Base-by-base conservation (phyloP, 805 yeast genomes). In the Saturnispora saitoi region DNA sequence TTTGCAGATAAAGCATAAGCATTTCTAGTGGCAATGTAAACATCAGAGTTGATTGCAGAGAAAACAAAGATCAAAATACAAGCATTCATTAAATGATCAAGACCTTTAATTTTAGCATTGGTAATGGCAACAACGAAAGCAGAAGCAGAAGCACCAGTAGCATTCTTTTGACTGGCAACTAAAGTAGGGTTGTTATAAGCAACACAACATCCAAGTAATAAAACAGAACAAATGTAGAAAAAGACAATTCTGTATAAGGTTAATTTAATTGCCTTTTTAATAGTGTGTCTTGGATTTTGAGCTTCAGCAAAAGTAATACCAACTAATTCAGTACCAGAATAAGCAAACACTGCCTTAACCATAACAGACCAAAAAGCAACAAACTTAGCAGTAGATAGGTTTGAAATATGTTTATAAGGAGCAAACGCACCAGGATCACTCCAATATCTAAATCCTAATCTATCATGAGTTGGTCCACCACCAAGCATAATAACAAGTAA, bases 121-220 rank as follows among this genome's bases (percentile, higher is more conserved):
- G 75, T 75, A 58, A 86, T 81, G 43, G 95, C 95, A 59, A 86
- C 81, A 47, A 86, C 90, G 58, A 86, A 86, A 36, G 95, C 95
- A 14, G 93, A 83, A 19, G 91, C 89, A 37, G 83, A 74, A 2
- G 90, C 88, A 38, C 72, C 68, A 2, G 77, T 66, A n/a, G 66
- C 47, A 45, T 78, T 73, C 22, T 42, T 51, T 15, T 78, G 72
- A 14, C 80, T 80, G 48, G 64, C 59, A 43, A 72, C 51, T 42
- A 71, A 67, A 34, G 60, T 57, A 14, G 70, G 68, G 58, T 77
- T 78, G 48, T 69, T 70, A 49, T 75, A 72, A 17, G 80, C 73
- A 48, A 77, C 83, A 58, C 80, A 69, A 69, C 77, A 72, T 48
- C 83, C 83, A 51, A 80, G 62, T 51, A 77, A 67, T 52, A 77